phyloP scores from a whole-genome alignment of 805 yeast genomes.

The Tetrapisispora nanseiensis region DNA sequence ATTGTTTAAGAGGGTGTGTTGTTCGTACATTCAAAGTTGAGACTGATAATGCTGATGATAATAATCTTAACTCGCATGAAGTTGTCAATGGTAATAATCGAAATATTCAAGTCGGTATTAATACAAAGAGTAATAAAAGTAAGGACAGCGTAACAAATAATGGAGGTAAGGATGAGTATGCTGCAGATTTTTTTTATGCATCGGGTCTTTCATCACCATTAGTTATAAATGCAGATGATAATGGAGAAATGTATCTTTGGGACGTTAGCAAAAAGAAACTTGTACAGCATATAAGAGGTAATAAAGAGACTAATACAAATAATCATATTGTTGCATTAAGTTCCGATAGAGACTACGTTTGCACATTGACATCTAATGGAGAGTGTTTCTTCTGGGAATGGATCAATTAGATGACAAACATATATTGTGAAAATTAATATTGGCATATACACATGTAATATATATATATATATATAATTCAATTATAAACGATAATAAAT shows the following conservation, averaged over 20 bases:
- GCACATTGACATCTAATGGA: slow-evolving; percentile 21
- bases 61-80: neutral
- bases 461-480: no score
- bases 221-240: slow-evolving; percentile 25
- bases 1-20: slow-evolving; percentile 69
- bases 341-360: slow-evolving; percentile 12
- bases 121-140: slow-evolving; percentile 5
- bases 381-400: slow-evolving; percentile 24
- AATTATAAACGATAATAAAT: no score
- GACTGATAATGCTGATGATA: neutral
- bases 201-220: slow-evolving; percentile 11
- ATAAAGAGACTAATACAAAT: slow-evolving; percentile 5
- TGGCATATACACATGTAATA: no score
- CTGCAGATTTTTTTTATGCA: slow-evolving; percentile 22
- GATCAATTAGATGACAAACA: neutral
- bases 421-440: neutral
- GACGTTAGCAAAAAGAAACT: slow-evolving; percentile 15
- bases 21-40: slow-evolving; percentile 51
- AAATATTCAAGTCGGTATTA: no score
- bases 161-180: slow-evolving; percentile 14
- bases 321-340: slow-evolving; percentile 21
- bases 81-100: neutral
- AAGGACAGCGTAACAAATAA: slow-evolving; percentile 2
- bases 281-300: slow-evolving; percentile 10
- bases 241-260: slow-evolving; percentile 23